Conservation (phyloP, 371 early-diverging fungal species). For the Enterocytospora artemiae region DNA sequence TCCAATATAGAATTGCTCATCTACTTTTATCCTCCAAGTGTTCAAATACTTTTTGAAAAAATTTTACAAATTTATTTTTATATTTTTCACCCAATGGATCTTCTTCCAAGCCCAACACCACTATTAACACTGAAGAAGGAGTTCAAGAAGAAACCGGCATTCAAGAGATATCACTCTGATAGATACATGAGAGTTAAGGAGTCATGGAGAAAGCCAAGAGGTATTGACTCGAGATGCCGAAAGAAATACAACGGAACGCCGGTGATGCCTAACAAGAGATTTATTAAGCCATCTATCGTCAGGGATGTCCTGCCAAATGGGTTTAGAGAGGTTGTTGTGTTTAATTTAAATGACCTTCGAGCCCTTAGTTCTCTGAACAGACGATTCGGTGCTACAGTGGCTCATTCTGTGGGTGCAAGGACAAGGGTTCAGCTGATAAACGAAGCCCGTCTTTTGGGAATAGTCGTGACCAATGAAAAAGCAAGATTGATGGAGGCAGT, state of each 20-base stretch:
- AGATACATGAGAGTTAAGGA: slow-evolving; percentile 64
- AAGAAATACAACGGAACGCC: slow-evolving; percentile 91
- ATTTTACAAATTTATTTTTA: not conserved
- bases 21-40: slow-evolving; percentile 1
- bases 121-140: slow-evolving; percentile 21
- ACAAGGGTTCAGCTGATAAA: slow-evolving; percentile 88
- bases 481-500: slow-evolving; percentile 82
- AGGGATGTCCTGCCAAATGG: slow-evolving; percentile 89
- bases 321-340: slow-evolving; percentile 88
- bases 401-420: slow-evolving; percentile 85
- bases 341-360: slow-evolving; percentile 84
- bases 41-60: not conserved
- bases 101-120: slow-evolving; percentile 27
- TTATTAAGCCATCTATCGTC: slow-evolving; percentile 69
- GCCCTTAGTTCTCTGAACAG: slow-evolving; percentile 92
- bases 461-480: slow-evolving; percentile 87
- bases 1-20: too few species aligned
- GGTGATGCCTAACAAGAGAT: slow-evolving; percentile 95
- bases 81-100: slow-evolving; percentile 18
- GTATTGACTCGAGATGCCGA: slow-evolving; percentile 98
- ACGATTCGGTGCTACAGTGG: slow-evolving; percentile 93
- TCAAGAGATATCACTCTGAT: slow-evolving; percentile 94
- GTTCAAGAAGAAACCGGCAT: slow-evolving; percentile 81
- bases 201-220: slow-evolving; percentile 99
- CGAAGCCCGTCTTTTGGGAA: slow-evolving; percentile 85